Evolutionary conservation across 2,329 filamentous ascomycete species (phyloP).

Genomic region (Dactylellina cionopaga): DNA sequence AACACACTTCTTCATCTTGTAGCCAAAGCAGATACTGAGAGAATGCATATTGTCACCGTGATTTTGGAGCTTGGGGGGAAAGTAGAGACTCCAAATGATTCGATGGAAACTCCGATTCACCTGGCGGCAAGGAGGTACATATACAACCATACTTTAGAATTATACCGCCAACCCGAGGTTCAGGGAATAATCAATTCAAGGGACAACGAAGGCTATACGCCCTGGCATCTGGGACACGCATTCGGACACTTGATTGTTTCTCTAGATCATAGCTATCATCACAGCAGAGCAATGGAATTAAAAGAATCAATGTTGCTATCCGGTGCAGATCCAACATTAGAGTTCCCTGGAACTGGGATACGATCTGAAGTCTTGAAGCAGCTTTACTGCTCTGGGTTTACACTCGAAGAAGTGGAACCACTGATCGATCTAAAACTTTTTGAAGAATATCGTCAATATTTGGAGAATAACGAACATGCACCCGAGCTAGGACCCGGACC

Average conservation of each 20-base stretch:
- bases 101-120: not conserved
- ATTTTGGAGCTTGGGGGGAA: not conserved
- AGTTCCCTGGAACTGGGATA: not conserved
- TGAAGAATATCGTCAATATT: no score
- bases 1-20: slow-evolving; percentile 9
- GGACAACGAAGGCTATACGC: slow-evolving; percentile 5
- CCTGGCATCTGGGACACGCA: not conserved
- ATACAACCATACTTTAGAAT: not conserved
- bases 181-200: not conserved
- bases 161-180: not conserved
- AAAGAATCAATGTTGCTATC: no score
- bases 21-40: not conserved
- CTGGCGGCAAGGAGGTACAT: not conserved
- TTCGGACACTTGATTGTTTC: not conserved
- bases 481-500: no score
- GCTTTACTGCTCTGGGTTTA: not conserved
- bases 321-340: not conserved
- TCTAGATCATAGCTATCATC: not conserved
- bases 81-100: not conserved
- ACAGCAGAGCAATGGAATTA: not conserved
- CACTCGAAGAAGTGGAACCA: not conserved
- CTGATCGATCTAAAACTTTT: no score
- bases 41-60: no score
- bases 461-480: no score
- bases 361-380: not conserved